Base-by-base conservation (phyloP, 495 filamentous ascomycete genomes). In the Neurospora hispaniola region DNA sequence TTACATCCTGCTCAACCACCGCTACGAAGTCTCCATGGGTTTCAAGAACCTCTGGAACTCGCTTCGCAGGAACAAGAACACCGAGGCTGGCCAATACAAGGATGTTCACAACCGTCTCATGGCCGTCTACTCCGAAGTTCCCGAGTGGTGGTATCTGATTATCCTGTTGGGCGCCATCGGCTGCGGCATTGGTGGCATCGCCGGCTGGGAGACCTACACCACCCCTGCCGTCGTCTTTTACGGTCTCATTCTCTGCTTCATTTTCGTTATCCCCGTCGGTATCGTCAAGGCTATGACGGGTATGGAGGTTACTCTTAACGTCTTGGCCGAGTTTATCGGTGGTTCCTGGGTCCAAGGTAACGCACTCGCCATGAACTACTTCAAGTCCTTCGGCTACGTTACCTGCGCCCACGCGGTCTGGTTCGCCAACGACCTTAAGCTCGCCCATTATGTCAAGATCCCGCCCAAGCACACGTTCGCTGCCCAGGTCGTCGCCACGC, bases 361-460 rank as follows among this genome's bases (percentile, higher is more conserved):
- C 35, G 76, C 79, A 14, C 74, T 83, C 71, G 80, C 79, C 68
- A 81, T 83, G 81, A 82, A 82, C 76, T 83, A 75, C 74, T 82
- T 83, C 79, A 83, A 83, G 75, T 75, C 80, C 8, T 83, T 77
- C 62, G 81, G 81, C 38, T 81, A 79, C 72, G 78, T 82, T 5
- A 83, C 81, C 5, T 81, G 79, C 69, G 74, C 78, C 2, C 76
- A 79, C 43, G 77, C 79, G 7, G 42, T 82, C 39, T 72, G 74
- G 48, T 83, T 83, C 71, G 79, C 80, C 59, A 78, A 79, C 72
- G 81, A 83, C 42, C 79, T 83, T 71, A 83, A 83, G 76, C 77
- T 83, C 40, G 81, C 79, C 0, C 81, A 83, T 44, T 83, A 83
- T 70, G 74, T 82, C 77, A 83, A 83, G 76, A 82, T 83, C 71